phyloP scores from a whole-genome alignment of 225 moss, liverwort and hornwort species.

The Climacium dendroides region DNA sequence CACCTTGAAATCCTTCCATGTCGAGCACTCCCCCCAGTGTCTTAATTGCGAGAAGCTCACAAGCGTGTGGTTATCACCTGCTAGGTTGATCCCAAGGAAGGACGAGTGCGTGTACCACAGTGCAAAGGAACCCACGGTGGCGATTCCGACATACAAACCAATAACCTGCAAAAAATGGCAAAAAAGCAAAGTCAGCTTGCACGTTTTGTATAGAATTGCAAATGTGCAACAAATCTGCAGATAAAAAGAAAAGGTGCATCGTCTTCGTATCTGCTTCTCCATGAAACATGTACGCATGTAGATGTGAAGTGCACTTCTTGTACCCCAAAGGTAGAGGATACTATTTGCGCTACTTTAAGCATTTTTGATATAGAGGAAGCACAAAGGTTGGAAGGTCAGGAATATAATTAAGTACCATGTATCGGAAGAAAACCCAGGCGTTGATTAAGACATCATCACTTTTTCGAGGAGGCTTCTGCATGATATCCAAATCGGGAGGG shows the following conservation, averaged over 20 bases:
- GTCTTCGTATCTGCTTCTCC: neutral
- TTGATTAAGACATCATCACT: slow-evolving; percentile 76
- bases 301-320: neutral
- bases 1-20: slow-evolving; percentile 74
- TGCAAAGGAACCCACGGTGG: slow-evolving; percentile 83
- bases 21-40: slow-evolving; percentile 75
- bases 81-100: slow-evolving; percentile 78
- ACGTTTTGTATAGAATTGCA: neutral
- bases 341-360: neutral
- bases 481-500: slow-evolving; percentile 81
- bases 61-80: slow-evolving; percentile 62
- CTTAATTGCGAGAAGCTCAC: slow-evolving; percentile 66
- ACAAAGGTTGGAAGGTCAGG: neutral
- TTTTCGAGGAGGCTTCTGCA: slow-evolving; percentile 74
- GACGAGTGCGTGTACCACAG: slow-evolving; percentile 86
- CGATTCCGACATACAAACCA: slow-evolving; percentile 85
- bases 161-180: slow-evolving; percentile 45
- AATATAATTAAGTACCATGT: slow-evolving; percentile 39
- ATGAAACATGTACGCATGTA: neutral
- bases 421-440: slow-evolving; percentile 85
- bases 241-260: neutral
- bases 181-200: neutral
- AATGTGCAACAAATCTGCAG: neutral
- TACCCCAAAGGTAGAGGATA: neutral
- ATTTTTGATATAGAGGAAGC: neutral